phyloP scores from a whole-genome alignment of 371 early-diverging fungal genomes.

The Syncephalastrum racemosum region DNA sequence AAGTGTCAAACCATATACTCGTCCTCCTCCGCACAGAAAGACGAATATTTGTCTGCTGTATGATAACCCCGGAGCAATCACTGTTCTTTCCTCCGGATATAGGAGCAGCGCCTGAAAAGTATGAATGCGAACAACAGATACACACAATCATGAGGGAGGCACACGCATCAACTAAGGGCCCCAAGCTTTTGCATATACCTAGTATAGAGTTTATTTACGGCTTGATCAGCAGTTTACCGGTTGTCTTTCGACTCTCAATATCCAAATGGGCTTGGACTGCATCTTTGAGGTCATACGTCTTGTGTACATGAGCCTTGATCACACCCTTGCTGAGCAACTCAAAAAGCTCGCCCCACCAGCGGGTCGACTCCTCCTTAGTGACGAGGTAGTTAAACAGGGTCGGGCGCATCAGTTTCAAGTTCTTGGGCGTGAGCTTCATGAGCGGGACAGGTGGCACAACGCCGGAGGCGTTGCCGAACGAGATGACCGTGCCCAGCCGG shows the following conservation, averaged over 20 bases:
- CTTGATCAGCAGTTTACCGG: constrained; percentile 72
- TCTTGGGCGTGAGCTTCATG: constrained; percentile 65
- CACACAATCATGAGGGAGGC: too few species aligned
- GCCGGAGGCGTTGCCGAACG: constrained; percentile 95
- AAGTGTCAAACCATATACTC: too few species aligned
- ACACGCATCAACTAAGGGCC: neutral
- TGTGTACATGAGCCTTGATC: constrained; percentile 69
- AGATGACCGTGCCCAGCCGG: constrained; percentile 81
- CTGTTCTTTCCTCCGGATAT: too few species aligned
- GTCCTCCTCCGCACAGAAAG: too few species aligned
- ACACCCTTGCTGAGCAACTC: constrained; percentile 53
- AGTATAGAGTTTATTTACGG: constrained; percentile 25
- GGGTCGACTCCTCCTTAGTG: constrained; percentile 69
- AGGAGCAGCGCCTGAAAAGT: too few species aligned
- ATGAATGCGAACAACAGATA: too few species aligned
- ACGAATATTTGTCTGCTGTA: too few species aligned
- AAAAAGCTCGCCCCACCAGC: constrained; percentile 59
- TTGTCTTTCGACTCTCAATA: constrained; percentile 73
- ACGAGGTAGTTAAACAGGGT: constrained; percentile 70
- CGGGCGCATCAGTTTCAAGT: constrained; percentile 79
- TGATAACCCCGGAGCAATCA: too few species aligned
- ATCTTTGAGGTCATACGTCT: constrained; percentile 73
- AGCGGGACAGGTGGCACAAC: constrained; percentile 74
- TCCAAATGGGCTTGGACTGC: constrained; percentile 80
- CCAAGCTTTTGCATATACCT: neutral